Conservation (phyloP, 1,284 basidiomycete species). For the Cryptococcus sp. region DNA sequence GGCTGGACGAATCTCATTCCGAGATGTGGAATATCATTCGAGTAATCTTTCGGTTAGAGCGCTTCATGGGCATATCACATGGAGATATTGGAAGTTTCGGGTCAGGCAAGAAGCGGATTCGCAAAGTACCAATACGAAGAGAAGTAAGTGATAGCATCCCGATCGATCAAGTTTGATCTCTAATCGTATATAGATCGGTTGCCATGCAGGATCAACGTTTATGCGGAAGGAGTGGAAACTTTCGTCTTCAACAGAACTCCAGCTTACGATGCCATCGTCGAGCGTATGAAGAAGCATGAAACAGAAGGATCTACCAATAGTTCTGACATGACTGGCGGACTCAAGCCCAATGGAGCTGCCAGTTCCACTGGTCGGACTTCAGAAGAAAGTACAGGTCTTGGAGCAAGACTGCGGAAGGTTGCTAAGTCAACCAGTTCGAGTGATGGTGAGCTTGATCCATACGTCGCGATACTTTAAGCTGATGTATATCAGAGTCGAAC, state of each 20-base stretch:
- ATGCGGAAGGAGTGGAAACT: constrained; percentile 79
- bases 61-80: constrained; percentile 75
- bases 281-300: constrained; percentile 58
- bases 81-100: constrained; percentile 84
- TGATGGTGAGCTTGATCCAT: background rate
- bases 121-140: constrained; percentile 20
- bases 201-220: constrained; percentile 71
- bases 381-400: background rate
- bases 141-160: constrained; percentile 22
- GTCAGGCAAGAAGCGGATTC: constrained; percentile 55
- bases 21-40: constrained; percentile 80
- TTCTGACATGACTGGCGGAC: background rate
- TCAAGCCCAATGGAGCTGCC: background rate
- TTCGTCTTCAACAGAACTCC: constrained; percentile 84
- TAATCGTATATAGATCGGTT: constrained; percentile 42
- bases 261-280: constrained; percentile 76
- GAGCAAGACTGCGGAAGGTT: constrained; percentile 12
- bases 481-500: background rate
- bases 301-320: background rate
- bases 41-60: constrained; percentile 80
- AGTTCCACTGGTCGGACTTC: background rate
- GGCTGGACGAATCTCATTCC: constrained; percentile 76
- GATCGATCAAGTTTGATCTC: background rate
- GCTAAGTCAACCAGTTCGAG: constrained; percentile 7
- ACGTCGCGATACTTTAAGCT: background rate